Conservation (phyloP, 139 green algal genomes). For the Marvania coccoides region DNA sequence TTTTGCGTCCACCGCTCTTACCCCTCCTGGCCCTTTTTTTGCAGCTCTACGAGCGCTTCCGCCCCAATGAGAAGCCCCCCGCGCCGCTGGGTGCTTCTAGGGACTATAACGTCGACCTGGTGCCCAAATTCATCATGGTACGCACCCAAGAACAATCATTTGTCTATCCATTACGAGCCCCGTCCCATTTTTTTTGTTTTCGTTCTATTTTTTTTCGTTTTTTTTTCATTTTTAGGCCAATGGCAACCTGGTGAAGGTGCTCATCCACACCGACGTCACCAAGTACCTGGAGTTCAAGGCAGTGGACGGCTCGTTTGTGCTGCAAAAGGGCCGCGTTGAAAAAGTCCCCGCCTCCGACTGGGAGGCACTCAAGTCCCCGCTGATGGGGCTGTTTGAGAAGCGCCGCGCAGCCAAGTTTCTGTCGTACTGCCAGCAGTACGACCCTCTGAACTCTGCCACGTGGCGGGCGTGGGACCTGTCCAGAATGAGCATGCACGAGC, state of each 20-base stretch:
- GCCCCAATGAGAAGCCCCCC: conserved; percentile 50
- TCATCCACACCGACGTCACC: conserved; percentile 95
- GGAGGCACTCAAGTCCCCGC: conserved; percentile 82
- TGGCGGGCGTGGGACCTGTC: conserved; percentile 80
- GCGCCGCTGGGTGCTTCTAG: conserved; percentile 66
- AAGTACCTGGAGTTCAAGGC: conserved; percentile 99
- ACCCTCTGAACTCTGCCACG: conserved; percentile 68
- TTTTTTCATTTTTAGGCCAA: conserved; percentile 15
- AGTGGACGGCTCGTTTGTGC: conserved; percentile 91
- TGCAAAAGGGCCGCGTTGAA: conserved; percentile 82
- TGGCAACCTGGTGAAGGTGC: conserved; percentile 80
- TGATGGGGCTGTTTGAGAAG: conserved; percentile 99
- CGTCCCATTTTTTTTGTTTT: not conserved
- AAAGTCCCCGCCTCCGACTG: conserved; percentile 77
- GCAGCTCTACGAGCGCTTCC: conserved; percentile 91
- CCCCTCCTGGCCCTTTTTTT: not conserved
- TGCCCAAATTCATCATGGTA: conserved; percentile 99
- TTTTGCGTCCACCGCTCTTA: not conserved
- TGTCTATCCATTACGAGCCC: not conserved
- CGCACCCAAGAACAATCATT: conserved; percentile 30
- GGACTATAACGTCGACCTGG: conserved; percentile 98
- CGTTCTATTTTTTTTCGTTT: not conserved
- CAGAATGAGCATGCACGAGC: conserved; percentile 73
- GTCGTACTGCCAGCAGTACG: conserved; percentile 91
- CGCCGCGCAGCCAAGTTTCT: conserved; percentile 88